These are phyloP conservation scores for Trichoderma sp. DNA, from an alignment of 2,329 filamentous ascomycete genomes.

Conservation along the genomic window DNA sequence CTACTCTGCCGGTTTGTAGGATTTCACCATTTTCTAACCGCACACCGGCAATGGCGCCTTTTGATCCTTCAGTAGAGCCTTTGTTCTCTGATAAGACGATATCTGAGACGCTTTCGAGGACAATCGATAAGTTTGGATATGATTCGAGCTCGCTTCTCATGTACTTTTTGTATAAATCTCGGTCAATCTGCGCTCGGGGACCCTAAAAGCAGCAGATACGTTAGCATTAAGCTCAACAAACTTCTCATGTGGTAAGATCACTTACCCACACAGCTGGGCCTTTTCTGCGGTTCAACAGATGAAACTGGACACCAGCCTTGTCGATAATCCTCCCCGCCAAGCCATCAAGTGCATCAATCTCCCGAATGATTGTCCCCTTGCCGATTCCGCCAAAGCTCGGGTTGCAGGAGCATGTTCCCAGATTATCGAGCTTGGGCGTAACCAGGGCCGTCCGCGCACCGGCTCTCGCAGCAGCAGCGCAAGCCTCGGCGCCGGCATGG, in stretches of 20 bases:
- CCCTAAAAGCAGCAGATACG: constrained; percentile 50
- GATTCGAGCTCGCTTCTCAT: constrained; percentile 83
- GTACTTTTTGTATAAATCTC: constrained; percentile 81
- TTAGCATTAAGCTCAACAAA: neutral
- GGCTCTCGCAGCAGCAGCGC: constrained; percentile 82
- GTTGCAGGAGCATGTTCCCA: constrained; percentile 95
- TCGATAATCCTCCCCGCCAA: constrained; percentile 87
- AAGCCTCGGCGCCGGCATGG: constrained; percentile 93
- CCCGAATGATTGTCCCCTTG: constrained; percentile 92
- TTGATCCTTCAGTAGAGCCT: constrained; percentile 44
- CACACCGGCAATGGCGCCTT: constrained; percentile 80
- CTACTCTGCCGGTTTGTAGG: constrained; percentile 75
- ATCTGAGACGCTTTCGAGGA: constrained; percentile 88
- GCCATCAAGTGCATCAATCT: constrained; percentile 93
- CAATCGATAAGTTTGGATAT: constrained; percentile 77
- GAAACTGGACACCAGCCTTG: constrained; percentile 92
- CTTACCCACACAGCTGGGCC: constrained; percentile 87
- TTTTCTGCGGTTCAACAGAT: constrained; percentile 82
- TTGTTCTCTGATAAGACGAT: constrained; percentile 67
- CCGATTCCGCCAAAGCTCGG: constrained; percentile 98
- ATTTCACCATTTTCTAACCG: constrained; percentile 84
- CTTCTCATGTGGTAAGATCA: neutral
- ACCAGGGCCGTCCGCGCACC: constrained; percentile 88
- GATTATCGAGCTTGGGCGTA: constrained; percentile 83
- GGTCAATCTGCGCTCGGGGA: constrained; percentile 92